Percentiles rank a stretch among this genome's conserved stretches.
Conservation (phyloP, 2,329 filamentous ascomycete genomes). For the Chalara sp. region DNA sequence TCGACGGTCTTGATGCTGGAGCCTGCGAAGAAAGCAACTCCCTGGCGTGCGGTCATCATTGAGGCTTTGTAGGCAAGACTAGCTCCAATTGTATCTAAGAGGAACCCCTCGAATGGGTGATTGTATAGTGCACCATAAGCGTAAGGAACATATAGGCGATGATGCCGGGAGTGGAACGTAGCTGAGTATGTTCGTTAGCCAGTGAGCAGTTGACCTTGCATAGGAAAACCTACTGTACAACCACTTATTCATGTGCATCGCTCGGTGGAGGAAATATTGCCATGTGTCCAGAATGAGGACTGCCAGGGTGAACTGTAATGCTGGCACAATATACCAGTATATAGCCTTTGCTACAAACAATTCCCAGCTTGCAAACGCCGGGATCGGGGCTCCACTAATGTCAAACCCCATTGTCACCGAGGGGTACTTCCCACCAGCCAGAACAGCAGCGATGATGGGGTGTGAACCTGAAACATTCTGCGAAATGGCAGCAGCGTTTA, state of each 20-base stretch:
- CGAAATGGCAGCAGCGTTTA: slow-evolving; percentile 70
- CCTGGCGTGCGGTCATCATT: slow-evolving; percentile 77
- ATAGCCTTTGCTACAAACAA: slow-evolving; percentile 64
- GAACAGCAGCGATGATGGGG: slow-evolving; percentile 65
- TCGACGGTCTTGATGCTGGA: slow-evolving; percentile 95
- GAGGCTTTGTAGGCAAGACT: slow-evolving; percentile 76
- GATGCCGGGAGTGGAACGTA: slow-evolving; percentile 89
- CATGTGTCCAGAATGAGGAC: slow-evolving; percentile 83
- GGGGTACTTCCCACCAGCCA: slow-evolving; percentile 79
- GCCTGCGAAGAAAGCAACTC: slow-evolving; percentile 81
- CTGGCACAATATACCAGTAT: slow-evolving; percentile 74
- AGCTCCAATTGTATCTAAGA: slow-evolving; percentile 85
- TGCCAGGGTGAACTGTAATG: slow-evolving; percentile 68
- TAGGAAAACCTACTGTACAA: slow-evolving; percentile 68
- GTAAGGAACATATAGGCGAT: slow-evolving; percentile 95
- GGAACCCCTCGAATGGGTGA: slow-evolving; percentile 88
- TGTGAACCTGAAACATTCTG: slow-evolving; percentile 66
- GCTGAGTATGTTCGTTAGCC: slow-evolving; percentile 39
- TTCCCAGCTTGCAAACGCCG: slow-evolving; percentile 82
- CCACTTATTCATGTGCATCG: slow-evolving; percentile 97
- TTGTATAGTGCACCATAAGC: slow-evolving; percentile 97
- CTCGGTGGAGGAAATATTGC: slow-evolving; percentile 95
- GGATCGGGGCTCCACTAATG: slow-evolving; percentile 46
- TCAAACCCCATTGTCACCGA: slow-evolving; percentile 49
- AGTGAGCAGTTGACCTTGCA: slow-evolving; percentile 8